Base-by-base conservation (phyloP, 257 asterid species). In the Ilex aquifolium region DNA sequence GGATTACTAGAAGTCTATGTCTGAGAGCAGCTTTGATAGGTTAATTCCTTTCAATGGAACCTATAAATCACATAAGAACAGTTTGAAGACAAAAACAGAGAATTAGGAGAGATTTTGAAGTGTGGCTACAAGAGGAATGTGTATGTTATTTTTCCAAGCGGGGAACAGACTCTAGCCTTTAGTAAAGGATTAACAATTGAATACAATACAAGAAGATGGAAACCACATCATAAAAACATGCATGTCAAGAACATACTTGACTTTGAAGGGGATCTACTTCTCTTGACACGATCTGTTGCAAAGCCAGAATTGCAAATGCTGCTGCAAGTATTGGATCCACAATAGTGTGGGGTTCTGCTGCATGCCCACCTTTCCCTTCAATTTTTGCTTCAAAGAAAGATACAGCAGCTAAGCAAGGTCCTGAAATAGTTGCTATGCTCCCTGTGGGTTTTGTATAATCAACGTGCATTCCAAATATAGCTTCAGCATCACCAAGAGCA, bases 291-390 rank as follows among this genome's bases (percentile, higher is more conserved):
- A 90, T 84, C 44, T 85, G 93, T 61, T 90, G 95, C 84, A 87
- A 69, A 31, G 95, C 90, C 82, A 85, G 77, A 72, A 90, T 69
- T 40, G 82, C 78, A 17, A 77, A 82, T 15, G 95, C 75, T 58
- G 92, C 74, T 40, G 97, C 95, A 63, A 85, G 69, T 17, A 90
- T 32, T 13, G 95, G 97, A 65, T 90, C 97, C 14, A 77, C 66
- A 72, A 61, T 74, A 46, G 30, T 39, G 62, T 90, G 95, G 64
- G 97, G 97, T 9, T 3, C 66, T 13, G 90, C 95, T 63, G 95
- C 95, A 72, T 87, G 95, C 40, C 95, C 95, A 16, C 95, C 95
- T 76, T 65, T 80, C 36, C 97, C 97, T 42, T 82, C 74, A 64
- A 90, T 79, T 65, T 74, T 87, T 51, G 85, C 95, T 66, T 82